Conservation (phyloP, 345 rosid genomes). For the Lagerstroemia speciosa region DNA sequence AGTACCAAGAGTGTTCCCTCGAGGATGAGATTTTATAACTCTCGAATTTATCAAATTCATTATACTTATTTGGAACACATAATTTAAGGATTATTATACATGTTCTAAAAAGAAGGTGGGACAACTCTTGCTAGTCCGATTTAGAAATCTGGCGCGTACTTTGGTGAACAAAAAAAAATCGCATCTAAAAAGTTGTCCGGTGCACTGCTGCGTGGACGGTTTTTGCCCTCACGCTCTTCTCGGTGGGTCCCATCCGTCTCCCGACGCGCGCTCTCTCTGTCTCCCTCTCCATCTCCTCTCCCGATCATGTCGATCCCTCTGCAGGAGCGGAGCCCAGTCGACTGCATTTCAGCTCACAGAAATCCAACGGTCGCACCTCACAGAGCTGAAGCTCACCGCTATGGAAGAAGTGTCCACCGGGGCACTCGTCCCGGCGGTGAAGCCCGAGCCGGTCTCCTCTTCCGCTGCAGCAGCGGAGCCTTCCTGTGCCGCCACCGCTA, state of each 20-base stretch:
- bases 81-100: no score
- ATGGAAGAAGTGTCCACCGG: constrained; percentile 41
- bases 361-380: neutral
- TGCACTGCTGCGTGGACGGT: no score
- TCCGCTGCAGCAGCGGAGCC: constrained; percentile 4
- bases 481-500: constrained; percentile 8
- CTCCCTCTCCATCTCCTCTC: neutral
- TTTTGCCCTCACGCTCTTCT: constrained; percentile 10
- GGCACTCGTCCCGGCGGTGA: constrained; percentile 55
- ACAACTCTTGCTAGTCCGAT: no score
- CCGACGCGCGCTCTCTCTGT: neutral
- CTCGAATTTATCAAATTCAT: no score
- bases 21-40: no score
- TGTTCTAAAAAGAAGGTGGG: no score
- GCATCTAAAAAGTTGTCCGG: no score
- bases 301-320: neutral
- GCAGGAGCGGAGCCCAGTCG: neutral
- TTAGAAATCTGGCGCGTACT: no score
- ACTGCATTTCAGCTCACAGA: no score
- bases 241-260: neutral
- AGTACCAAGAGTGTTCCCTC: no score
- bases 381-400: neutral
- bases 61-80: no score
- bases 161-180: no score
- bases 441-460: constrained; percentile 25